Evolutionary conservation across 352 stramenopile species (phyloP).

Genomic region (Globisporangium orthogonon): DNA sequence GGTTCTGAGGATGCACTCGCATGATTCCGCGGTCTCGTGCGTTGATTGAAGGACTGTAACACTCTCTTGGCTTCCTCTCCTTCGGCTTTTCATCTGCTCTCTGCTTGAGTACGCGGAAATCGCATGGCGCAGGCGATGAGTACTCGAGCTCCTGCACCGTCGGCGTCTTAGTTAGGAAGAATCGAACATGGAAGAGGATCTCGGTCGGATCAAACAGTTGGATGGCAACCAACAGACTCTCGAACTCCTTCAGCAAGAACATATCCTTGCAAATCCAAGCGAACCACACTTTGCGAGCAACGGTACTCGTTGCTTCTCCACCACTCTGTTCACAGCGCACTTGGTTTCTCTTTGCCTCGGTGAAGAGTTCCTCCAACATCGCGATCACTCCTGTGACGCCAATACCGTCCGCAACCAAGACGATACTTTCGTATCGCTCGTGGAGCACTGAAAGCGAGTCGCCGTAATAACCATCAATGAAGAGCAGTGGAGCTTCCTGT

Average conservation of each 20-base stretch:
- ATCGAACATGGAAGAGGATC: slow-evolving; percentile 16
- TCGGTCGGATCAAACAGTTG: slow-evolving; percentile 18
- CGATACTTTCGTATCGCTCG: slow-evolving; percentile 23
- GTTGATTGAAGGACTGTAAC: background rate
- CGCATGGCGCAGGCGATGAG: slow-evolving; percentile 5
- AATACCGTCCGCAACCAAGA: slow-evolving; percentile 24
- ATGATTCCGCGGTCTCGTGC: background rate
- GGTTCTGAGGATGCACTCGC: slow-evolving; percentile 9
- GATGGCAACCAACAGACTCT: slow-evolving; percentile 20
- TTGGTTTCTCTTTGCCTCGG: slow-evolving; percentile 2
- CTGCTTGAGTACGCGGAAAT: slow-evolving; percentile 9
- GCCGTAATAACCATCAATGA: slow-evolving; percentile 27
- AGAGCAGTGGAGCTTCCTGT: slow-evolving; percentile 18
- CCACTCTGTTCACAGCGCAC: background rate
- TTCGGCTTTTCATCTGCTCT: background rate
- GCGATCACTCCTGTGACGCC: slow-evolving; percentile 16
- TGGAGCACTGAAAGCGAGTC: slow-evolving; percentile 14
- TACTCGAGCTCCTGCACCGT: slow-evolving; percentile 14
- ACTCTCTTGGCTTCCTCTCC: background rate
- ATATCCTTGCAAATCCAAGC: slow-evolving; percentile 20
- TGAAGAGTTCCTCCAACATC: slow-evolving; percentile 26
- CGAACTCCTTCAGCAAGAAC: slow-evolving; percentile 26
- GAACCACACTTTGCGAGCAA: slow-evolving; percentile 16
- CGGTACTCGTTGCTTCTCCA: background rate
- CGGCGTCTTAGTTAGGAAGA: slow-evolving; percentile 21